Evolutionary conservation across 2,329 filamentous ascomycete species (phyloP).

Genomic region (Sporothrix dimorphospora): DNA sequence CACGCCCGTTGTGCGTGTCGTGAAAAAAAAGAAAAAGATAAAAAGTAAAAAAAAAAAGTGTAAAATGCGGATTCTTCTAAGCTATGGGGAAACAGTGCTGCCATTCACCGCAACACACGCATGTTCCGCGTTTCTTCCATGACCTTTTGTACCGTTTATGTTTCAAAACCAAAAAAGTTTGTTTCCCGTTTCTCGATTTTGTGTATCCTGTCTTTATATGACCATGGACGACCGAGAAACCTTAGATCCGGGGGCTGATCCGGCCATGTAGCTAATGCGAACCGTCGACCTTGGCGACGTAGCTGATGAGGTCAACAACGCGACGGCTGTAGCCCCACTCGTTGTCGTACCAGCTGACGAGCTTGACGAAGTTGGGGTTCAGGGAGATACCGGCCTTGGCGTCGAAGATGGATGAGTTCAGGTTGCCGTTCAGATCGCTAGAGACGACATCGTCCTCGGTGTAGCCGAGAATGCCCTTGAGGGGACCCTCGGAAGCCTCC

Average conservation of each 20-base stretch:
- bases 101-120: conserved; percentile 16
- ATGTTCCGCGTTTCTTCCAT: neutral
- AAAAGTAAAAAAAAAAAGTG: neutral
- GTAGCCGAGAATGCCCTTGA: conserved; percentile 93
- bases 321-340: conserved; percentile 99
- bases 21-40: conserved; percentile 10
- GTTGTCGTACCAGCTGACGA: conserved; percentile 98
- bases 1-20: conserved; percentile 8
- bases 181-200: conserved; percentile 3
- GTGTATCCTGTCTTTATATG: neutral
- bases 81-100: conserved; percentile 23
- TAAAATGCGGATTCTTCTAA: conserved; percentile 20
- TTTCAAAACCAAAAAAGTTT: conserved; percentile 6
- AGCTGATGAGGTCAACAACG: conserved; percentile 79
- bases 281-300: conserved; percentile 77
- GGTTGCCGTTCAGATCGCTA: conserved; percentile 89
- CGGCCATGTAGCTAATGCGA: conserved; percentile 47
- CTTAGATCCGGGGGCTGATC: conserved; percentile 28
- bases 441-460: conserved; percentile 98
- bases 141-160: neutral
- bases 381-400: conserved; percentile 98
- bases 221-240: neutral
- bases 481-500: conserved; percentile 77
- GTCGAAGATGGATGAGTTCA: conserved; percentile 96
- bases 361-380: conserved; percentile 98